Evolutionary conservation across 306 rosid genomes (phyloP).

Genomic region (Lupinus albus): DNA sequence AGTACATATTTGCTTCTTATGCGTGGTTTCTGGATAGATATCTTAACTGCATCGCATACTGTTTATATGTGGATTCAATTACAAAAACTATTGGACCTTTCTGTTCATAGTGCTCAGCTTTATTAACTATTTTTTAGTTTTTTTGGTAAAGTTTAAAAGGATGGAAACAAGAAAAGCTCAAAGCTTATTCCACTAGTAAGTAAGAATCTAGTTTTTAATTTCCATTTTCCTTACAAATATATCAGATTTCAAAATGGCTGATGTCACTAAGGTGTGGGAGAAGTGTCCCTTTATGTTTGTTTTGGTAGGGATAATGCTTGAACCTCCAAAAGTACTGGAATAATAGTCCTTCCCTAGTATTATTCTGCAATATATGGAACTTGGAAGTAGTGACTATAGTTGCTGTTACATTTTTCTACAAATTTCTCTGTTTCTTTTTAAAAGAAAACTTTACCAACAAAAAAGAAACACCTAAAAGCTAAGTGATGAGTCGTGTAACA

Average conservation of each 20-base stretch:
- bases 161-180: background rate
- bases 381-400: slow-evolving; percentile 5
- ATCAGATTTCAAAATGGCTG: background rate
- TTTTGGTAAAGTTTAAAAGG: background rate
- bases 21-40: background rate
- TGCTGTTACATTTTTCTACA: background rate
- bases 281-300: background rate
- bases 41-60: background rate
- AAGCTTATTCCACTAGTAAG: slow-evolving; percentile 11
- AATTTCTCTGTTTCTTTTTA: too few species aligned
- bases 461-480: background rate
- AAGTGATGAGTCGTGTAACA: background rate
- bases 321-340: background rate
- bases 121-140: background rate
- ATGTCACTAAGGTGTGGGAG: background rate
- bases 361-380: background rate
- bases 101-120: slow-evolving; percentile 1
- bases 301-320: background rate
- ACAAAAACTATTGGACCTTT: slow-evolving; percentile 10
- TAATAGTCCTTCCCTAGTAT: background rate
- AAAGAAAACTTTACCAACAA: too few species aligned
- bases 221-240: background rate
- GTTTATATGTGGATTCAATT: slow-evolving; percentile 1
- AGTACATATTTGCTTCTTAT: background rate
- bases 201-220: background rate